Evolutionary conservation across 345 rosid species (phyloP), one percentile per base, ranked within the genome.

Genomic region (Geranium rotundifolium): DNA sequence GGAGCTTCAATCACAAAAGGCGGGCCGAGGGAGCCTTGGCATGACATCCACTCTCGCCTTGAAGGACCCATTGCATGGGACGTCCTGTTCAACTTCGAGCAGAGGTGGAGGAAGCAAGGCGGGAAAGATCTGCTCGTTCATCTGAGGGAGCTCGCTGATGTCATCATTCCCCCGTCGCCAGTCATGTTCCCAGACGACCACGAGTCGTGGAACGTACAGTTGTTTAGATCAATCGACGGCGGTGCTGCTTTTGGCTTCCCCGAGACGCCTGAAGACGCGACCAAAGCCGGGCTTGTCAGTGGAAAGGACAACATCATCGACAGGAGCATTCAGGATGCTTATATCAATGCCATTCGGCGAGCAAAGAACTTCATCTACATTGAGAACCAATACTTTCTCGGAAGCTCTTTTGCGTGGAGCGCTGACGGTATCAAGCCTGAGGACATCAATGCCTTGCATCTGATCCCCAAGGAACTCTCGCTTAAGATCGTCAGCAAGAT

Each of bases 21-120:
- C 0, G 99, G 99, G 69, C 99, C 99, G 18, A 82, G 97, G 80
- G 97, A 93, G 71, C 99, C 99, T 7, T 93, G 99, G 99, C 99
- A 93, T 60, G 99, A 90, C 70, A 90, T 90, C 67, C 99, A 93
- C 65, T 93, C 88, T 54, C 84, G 91, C 49, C 95, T 93, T 16
- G 99, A 93, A 79, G 99, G 99, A 66, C 96, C 96, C 29, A 70
- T 93, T 63, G 99, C 99, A 16, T 93, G 99, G 99, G 99, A 93
- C 61, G 97, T 93, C 8, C 66, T 93, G 74, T 90, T 76, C 63
- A 93, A 93, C 62, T 93, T 93, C 65, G 99, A 90, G 79, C 99
- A 90, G 77, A 81, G 99, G 72, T 90, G 99, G 99, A 88, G 69
- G 65, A 79, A 80, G 83, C 99, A 93, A 80, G 99, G 99, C 0